Percentiles rank a stretch among this genome's conserved stretches.
phyloP scores from a whole-genome alignment of 2,329 filamentous ascomycete genomes.

The Pseudocercospora crystallina region DNA sequence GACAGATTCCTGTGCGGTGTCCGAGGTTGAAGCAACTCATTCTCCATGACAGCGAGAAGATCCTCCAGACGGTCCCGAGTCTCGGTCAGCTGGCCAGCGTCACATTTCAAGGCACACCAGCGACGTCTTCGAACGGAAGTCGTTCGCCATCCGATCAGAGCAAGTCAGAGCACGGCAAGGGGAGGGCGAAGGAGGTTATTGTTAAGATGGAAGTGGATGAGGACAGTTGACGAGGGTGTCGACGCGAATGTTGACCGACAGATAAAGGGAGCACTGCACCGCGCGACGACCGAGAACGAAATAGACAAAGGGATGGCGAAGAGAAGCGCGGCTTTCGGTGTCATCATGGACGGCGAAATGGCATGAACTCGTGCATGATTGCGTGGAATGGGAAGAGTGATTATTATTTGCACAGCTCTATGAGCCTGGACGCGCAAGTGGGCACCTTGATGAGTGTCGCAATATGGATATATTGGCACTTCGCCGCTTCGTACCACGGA shows the following conservation, averaged over 20 bases:
- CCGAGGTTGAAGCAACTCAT: conserved; percentile 19
- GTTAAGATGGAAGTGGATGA: conserved; percentile 8
- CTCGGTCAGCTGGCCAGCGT: conserved; percentile 18
- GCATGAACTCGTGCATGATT: too few species aligned
- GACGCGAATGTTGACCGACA: not conserved
- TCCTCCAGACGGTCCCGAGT: conserved; percentile 19
- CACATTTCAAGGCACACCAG: conserved; percentile 5
- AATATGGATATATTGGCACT: too few species aligned
- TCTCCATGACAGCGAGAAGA: conserved; percentile 17
- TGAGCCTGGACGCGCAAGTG: too few species aligned
- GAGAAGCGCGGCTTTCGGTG: too few species aligned
- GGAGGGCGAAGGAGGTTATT: conserved; percentile 2
- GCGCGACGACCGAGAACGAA: too few species aligned
- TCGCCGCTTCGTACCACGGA: too few species aligned
- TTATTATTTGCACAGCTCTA: too few species aligned
- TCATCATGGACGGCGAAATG: too few species aligned
- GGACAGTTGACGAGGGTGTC: not conserved
- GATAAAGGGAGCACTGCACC: not conserved
- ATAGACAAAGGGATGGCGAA: too few species aligned
- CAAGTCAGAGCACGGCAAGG: not conserved
- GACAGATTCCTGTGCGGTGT: conserved; percentile 20
- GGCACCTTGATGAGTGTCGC: too few species aligned
- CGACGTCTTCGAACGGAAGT: not conserved
- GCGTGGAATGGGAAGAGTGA: too few species aligned
- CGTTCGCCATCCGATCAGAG: not conserved